phyloP scores from a whole-genome alignment of 2,329 filamentous ascomycete species.

The Pyricularia grisea region DNA sequence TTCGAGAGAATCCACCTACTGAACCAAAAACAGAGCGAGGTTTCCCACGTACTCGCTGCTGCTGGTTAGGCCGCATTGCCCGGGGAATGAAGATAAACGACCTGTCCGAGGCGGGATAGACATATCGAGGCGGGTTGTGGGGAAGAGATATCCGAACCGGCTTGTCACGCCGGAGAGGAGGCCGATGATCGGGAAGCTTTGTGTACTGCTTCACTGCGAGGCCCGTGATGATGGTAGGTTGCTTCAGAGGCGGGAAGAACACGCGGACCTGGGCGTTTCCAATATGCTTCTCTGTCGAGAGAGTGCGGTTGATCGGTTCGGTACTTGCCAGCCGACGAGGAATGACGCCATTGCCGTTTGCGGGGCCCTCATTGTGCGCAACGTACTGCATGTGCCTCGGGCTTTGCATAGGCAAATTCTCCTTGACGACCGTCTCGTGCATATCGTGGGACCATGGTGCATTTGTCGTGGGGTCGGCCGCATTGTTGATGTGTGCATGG shows the following conservation, averaged over 20 bases:
- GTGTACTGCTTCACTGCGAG: conserved; percentile 86
- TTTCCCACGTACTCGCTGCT: conserved; percentile 64
- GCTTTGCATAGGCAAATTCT: conserved; percentile 23
- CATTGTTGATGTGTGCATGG: conserved; percentile 8
- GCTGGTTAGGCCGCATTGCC: conserved; percentile 81
- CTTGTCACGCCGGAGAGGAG: conserved; percentile 89
- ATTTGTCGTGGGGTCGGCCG: conserved; percentile 53
- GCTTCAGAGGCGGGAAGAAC: conserved; percentile 65
- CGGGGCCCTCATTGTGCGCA: conserved; percentile 39
- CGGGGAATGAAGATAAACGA: conserved; percentile 98
- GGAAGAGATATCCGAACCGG: conserved; percentile 91
- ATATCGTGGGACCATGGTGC: conserved; percentile 90
- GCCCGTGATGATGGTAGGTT: conserved; percentile 60
- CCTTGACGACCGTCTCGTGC: conserved; percentile 57
- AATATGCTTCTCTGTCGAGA: conserved; percentile 76
- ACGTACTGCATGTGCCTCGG: conserved; percentile 15
- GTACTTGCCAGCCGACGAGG: conserved; percentile 49
- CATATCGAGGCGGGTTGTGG: conserved; percentile 69
- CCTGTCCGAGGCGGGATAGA: conserved; percentile 80
- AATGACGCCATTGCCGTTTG: conserved; percentile 46
- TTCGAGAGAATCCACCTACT: conserved; percentile 59
- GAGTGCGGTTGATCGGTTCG: conserved; percentile 60
- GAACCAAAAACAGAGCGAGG: conserved; percentile 63
- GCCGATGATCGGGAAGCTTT: conserved; percentile 86
- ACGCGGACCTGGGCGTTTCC: conserved; percentile 82